Conservation (phyloP, 352 stramenopile species). For the Hyaloperonospora arabidopsidis region DNA sequence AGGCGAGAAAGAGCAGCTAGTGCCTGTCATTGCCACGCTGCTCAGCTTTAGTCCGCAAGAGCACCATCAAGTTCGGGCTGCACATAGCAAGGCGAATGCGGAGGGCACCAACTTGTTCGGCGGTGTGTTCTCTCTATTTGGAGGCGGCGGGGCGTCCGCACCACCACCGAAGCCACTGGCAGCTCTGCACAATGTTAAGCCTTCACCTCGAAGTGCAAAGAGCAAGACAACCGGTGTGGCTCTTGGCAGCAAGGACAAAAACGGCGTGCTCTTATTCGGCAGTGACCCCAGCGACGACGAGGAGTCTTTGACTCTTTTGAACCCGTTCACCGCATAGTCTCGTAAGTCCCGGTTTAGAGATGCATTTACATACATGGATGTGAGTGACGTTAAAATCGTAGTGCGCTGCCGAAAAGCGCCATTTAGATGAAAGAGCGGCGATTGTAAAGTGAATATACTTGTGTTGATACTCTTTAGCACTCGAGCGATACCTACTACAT, state of each 20-base stretch:
- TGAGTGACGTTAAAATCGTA: too few species aligned
- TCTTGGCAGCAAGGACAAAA: constrained; percentile 28
- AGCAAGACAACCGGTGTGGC: constrained; percentile 17
- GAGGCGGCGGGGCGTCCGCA: constrained; percentile 21
- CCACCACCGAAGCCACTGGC: constrained; percentile 48
- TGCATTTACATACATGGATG: neutral
- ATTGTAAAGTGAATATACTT: constrained; percentile 11
- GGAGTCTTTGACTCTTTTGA: constrained; percentile 37
- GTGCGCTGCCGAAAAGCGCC: constrained; percentile 8
- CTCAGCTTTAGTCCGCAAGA: constrained; percentile 68
- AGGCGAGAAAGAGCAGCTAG: constrained; percentile 67
- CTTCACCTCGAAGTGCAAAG: constrained; percentile 22
- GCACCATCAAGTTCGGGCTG: constrained; percentile 48
- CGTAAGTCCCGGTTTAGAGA: constrained; percentile 6
- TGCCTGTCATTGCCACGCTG: constrained; percentile 69
- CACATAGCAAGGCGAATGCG: constrained; percentile 31
- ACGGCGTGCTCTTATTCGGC: constrained; percentile 26
- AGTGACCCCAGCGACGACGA: constrained; percentile 47
- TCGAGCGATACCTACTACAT: too few species aligned
- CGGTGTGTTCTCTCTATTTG: constrained; percentile 70
- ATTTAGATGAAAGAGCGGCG: constrained; percentile 19
- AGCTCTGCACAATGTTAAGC: constrained; percentile 36
- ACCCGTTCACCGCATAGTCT: constrained; percentile 51
- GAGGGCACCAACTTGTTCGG: constrained; percentile 44
- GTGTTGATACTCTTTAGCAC: too few species aligned